phyloP scores from a whole-genome alignment of 768 basidiomycete species.

The Glaciozyma antarctica region DNA sequence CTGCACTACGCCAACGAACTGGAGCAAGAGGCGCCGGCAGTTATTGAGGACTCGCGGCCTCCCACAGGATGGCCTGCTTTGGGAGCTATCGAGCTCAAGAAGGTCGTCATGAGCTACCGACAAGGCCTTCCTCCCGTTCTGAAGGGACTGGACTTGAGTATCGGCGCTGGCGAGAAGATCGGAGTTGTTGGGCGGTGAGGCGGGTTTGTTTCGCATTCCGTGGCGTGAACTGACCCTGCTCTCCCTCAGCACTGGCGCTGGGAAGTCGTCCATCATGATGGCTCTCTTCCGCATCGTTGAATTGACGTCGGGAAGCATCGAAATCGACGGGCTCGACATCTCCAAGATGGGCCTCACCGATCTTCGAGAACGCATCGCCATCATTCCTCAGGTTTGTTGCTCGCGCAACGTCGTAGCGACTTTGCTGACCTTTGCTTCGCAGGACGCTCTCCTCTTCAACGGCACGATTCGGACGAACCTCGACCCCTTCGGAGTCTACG shows the following conservation, averaged over 20 bases:
- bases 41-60: slow-evolving; percentile 47
- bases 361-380: slow-evolving; percentile 44
- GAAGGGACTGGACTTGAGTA: slow-evolving; percentile 64
- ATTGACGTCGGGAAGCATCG: slow-evolving; percentile 36
- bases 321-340: slow-evolving; percentile 42
- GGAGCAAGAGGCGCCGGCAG: slow-evolving; percentile 41
- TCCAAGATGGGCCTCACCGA: slow-evolving; percentile 49
- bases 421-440: slow-evolving; percentile 41
- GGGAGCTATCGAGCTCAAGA: slow-evolving; percentile 63
- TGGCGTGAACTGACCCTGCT: not conserved
- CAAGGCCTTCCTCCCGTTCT: slow-evolving; percentile 80
- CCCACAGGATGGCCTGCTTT: slow-evolving; percentile 60
- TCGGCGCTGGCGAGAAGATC: slow-evolving; percentile 74
- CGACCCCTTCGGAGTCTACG: slow-evolving; percentile 30
- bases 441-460: slow-evolving; percentile 30
- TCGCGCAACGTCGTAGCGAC: slow-evolving; percentile 24
- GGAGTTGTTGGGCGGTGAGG: slow-evolving; percentile 63
- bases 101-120: slow-evolving; percentile 71
- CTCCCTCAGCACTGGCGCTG: slow-evolving; percentile 40
- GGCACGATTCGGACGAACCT: slow-evolving; percentile 60
- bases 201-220: not conserved
- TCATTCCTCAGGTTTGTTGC: slow-evolving; percentile 26
- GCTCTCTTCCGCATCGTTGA: slow-evolving; percentile 45
- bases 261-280: slow-evolving; percentile 36
- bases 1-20: slow-evolving; percentile 68